Conservation (phyloP, 1,139 yeast species). For the Candida buenavistaensis region DNA sequence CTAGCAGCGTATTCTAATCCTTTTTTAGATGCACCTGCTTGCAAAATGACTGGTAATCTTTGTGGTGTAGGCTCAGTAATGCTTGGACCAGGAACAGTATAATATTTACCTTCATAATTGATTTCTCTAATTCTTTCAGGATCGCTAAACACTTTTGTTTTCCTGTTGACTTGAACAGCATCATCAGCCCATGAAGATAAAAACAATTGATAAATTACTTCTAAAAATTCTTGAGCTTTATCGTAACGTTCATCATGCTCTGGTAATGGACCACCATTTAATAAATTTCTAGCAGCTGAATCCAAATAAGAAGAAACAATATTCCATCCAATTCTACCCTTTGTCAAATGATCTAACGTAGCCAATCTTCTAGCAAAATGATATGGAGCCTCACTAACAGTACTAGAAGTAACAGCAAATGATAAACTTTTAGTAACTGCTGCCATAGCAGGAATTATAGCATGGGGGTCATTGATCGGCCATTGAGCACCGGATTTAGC, state of each 20-base stretch:
- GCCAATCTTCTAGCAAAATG: slow-evolving; percentile 46
- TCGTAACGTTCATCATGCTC: slow-evolving; percentile 41
- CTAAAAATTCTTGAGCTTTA: slow-evolving; percentile 43
- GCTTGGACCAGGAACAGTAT: slow-evolving; percentile 44
- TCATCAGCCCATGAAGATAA: slow-evolving; percentile 48
- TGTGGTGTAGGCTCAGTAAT: slow-evolving; percentile 45
- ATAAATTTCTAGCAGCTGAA: slow-evolving; percentile 39
- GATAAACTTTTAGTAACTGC: slow-evolving; percentile 39
- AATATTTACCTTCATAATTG: slow-evolving; percentile 36
- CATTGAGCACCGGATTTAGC: slow-evolving; percentile 41
- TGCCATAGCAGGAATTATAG: slow-evolving; percentile 42
- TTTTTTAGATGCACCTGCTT: slow-evolving; percentile 46
- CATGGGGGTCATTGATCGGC: slow-evolving; percentile 44
- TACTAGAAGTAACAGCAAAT: slow-evolving; percentile 42
- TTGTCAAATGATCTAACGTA: slow-evolving; percentile 42
- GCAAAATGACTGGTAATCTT: slow-evolving; percentile 43
- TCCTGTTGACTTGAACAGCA: slow-evolving; percentile 27
- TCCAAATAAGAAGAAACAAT: slow-evolving; percentile 42
- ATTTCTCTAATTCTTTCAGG: slow-evolving; percentile 19
- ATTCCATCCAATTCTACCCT: slow-evolving; percentile 49
- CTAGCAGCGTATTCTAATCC: slow-evolving; percentile 45
- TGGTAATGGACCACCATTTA: slow-evolving; percentile 36
- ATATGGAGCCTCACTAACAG: slow-evolving; percentile 46
- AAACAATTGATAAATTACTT: slow-evolving; percentile 40
- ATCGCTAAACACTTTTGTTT: slow-evolving; percentile 28